Conservation (phyloP, 1,284 basidiomycete species). For the Ceratobasidium sp. region DNA sequence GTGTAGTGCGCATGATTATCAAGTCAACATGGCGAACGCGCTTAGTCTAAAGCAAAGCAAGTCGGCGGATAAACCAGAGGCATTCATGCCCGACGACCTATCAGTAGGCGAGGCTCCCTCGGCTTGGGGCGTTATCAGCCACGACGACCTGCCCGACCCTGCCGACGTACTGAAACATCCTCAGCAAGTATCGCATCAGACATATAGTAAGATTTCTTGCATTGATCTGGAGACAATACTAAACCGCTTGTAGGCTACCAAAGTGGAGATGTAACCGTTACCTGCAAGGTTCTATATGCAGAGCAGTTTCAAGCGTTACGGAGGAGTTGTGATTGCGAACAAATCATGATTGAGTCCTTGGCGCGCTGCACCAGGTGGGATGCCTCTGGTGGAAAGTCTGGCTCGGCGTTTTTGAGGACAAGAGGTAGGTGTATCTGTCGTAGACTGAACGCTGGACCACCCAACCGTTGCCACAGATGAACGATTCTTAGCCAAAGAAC, state of each 20-base stretch:
- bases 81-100: constrained; percentile 84
- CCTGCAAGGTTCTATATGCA: constrained; percentile 94
- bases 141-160: constrained; percentile 70
- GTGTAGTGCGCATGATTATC: constrained; percentile 84
- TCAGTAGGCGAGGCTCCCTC: constrained; percentile 82
- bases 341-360: constrained; percentile 91
- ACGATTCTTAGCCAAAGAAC: constrained; percentile 97
- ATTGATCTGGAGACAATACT: neutral
- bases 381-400: constrained; percentile 94
- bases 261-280: constrained; percentile 90
- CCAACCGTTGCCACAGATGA: constrained; percentile 69
- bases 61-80: constrained; percentile 44
- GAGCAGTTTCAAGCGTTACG: constrained; percentile 97
- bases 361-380: constrained; percentile 97
- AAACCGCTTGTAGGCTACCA: constrained; percentile 71
- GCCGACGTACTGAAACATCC: constrained; percentile 63
- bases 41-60: constrained; percentile 59
- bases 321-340: constrained; percentile 90
- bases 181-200: constrained; percentile 44
- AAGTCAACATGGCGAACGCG: constrained; percentile 75
- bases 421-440: constrained; percentile 62
- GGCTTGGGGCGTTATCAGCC: constrained; percentile 86
- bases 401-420: constrained; percentile 95
- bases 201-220: constrained; percentile 43
- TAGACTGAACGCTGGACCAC: neutral